Percentiles rank a stretch among this genome's conserved stretches.
Conservation (phyloP, 257 asterid species). For the Penstemon barbatus region DNA sequence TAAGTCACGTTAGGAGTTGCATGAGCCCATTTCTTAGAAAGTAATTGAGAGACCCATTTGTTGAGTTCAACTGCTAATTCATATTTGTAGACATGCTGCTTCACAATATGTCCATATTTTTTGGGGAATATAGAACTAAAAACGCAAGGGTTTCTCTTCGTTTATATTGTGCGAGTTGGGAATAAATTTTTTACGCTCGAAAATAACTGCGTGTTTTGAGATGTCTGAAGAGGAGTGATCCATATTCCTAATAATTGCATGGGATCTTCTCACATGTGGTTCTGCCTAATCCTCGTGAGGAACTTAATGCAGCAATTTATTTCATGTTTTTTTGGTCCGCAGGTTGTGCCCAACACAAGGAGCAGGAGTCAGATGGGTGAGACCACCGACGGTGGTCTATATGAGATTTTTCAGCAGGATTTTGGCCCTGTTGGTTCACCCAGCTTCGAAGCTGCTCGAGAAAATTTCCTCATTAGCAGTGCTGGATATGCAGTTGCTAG, state of each 20-base stretch:
- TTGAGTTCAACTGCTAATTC: conserved; percentile 1
- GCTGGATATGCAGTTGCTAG: conserved; percentile 99
- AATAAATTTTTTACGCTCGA: no score
- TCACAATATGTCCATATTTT: no score
- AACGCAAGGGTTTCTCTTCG: no score
- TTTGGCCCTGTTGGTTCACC: conserved; percentile 98
- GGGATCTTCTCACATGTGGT: conserved; percentile 12
- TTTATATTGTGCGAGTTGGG: no score
- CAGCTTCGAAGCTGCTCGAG: conserved; percentile 94
- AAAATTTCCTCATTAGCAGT: conserved; percentile 93
- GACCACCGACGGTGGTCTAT: conserved; percentile 98
- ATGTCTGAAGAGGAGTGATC: no score
- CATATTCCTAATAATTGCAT: background rate
- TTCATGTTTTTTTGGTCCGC: conserved; percentile 28
- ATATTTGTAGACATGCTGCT: no score
- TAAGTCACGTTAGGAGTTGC: background rate
- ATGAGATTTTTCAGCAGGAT: conserved; percentile 98
- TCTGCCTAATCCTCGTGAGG: background rate
- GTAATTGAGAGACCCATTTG: conserved; percentile 1
- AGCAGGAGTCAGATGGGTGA: conserved; percentile 99
- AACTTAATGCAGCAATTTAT: conserved; percentile 12
- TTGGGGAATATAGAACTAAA: no score
- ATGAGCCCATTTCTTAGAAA: conserved; percentile 12
- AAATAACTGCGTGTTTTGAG: no score
- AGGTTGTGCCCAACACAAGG: conserved; percentile 95